Conservation (phyloP, 805 yeast species). For the Candida piceae region DNA sequence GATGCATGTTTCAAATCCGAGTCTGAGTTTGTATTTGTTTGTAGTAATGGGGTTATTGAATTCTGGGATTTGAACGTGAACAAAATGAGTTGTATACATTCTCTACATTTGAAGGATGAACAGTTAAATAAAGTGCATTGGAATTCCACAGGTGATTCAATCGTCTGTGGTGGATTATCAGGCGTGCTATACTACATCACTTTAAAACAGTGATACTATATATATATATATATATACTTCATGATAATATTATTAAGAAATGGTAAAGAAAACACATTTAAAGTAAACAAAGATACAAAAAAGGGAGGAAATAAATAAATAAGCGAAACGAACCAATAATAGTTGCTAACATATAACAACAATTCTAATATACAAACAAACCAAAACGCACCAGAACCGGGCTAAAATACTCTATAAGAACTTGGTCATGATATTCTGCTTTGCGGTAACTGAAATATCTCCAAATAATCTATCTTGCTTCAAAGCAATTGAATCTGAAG, state of each 20-base stretch:
- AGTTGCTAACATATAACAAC: too few species aligned
- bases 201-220: too few species aligned
- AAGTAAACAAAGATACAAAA: too few species aligned
- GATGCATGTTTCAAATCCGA: slow-evolving; percentile 9
- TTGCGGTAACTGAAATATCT: slow-evolving; percentile 42
- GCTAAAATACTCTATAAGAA: slow-evolving; percentile 14
- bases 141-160: slow-evolving; percentile 5
- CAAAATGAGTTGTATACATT: slow-evolving; percentile 17
- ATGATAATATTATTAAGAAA: too few species aligned
- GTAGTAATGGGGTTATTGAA: slow-evolving; percentile 12
- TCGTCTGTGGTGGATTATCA: slow-evolving; percentile 21
- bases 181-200: slow-evolving; percentile 16
- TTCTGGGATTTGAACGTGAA: slow-evolving; percentile 34
- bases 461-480: slow-evolving; percentile 59
- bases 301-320: too few species aligned
- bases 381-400: too few species aligned
- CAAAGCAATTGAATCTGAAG: slow-evolving; percentile 62
- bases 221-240: too few species aligned
- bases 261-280: too few species aligned
- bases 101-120: slow-evolving; percentile 23
- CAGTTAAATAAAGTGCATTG: slow-evolving; percentile 14
- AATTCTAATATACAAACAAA: too few species aligned
- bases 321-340: too few species aligned
- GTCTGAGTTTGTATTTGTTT: slow-evolving; percentile 11
- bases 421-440: slow-evolving; percentile 9